Base-by-base conservation (phyloP, 2,329 filamentous ascomycete species). In the Cercospora janseana region DNA sequence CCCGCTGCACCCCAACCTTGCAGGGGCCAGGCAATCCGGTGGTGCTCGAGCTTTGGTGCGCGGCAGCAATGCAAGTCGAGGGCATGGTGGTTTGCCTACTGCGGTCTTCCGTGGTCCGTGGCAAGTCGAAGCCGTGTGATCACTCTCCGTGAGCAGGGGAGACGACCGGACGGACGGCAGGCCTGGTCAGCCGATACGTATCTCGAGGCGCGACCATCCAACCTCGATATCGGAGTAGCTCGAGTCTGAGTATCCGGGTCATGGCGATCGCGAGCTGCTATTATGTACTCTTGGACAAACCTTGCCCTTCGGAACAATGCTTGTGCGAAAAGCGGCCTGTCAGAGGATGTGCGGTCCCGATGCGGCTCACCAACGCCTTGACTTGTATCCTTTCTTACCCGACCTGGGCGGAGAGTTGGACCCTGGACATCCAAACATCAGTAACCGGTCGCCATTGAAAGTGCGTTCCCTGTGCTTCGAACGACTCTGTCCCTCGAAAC, bases 241-340 rank as follows among this genome's bases (percentile, higher is more conserved):
- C 24, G 7, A 20, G 12, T 23, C 3, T 23, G 7, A 16, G 16
- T 18, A 24, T 21, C 34, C 26, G n/a, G 35, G 45, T 12, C 24
- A 18, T 31, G 26, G 34, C 26, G 16, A 48, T 48, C 45, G 45
- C 45, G 34, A 41, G 45, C 35, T 48, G 34, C 6, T 21, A 32
- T 29, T 48, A 40, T 16, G 45, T 29, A 40, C 9, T n/a, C 44
- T 48, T 35, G 45, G 45, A 20, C 34, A 23, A 23, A 23, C 15
- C 24, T 48, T 32, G 34, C 34, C 41, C 7, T 31, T 48, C 16
- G 16, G 35, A 26, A 41, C 16, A 26, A n/a, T 10, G 3, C n/a
- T 23, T 20, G 35, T 38, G 20, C 35, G 35, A 38, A 24, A n/a
- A n/a, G n/a, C 20, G 18, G 21, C n/a, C 24, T 26, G 26, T 15